These are phyloP conservation scores for Phialemonium atrogriseum DNA, from an alignment of 2,329 filamentous ascomycete species.

Conservation along the genomic window DNA sequence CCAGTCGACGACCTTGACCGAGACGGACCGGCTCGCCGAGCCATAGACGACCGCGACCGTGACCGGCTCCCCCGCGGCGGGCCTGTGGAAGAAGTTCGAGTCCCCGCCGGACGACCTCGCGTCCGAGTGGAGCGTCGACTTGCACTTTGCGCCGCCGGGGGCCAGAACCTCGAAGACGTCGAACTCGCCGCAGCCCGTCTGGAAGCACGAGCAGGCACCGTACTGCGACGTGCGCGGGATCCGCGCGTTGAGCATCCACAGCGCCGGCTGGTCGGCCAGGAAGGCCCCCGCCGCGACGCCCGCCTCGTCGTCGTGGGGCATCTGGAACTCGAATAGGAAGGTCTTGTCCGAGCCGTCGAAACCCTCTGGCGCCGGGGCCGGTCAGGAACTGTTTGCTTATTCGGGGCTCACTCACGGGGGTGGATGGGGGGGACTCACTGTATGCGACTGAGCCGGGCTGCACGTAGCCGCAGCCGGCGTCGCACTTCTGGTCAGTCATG, in stretches of 20 bases:
- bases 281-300: conserved; percentile 43
- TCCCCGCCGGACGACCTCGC: conserved; percentile 56
- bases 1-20: conserved; percentile 42
- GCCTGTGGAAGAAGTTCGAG: conserved; percentile 65
- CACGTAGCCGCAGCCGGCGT: conserved; percentile 33
- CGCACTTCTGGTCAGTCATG: conserved; percentile 34
- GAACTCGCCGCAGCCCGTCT: conserved; percentile 60
- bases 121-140: conserved; percentile 61
- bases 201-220: conserved; percentile 65
- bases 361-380: conserved; percentile 42
- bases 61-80: conserved; percentile 45
- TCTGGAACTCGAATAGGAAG: conserved; percentile 66
- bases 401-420: too few species aligned
- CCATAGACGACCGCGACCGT: conserved; percentile 59
- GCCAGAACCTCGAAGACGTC: conserved; percentile 67
- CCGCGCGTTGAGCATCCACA: conserved; percentile 68
- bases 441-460: conserved; percentile 35
- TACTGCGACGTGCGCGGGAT: conserved; percentile 67
- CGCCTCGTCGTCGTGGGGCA: conserved; percentile 50
- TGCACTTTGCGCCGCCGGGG: conserved; percentile 55
- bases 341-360: conserved; percentile 63
- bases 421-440: conserved; percentile 21
- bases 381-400: conserved; percentile 3
- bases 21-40: conserved; percentile 38
- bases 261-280: conserved; percentile 63